phyloP scores from a whole-genome alignment of 176 grass and related monocot genomes.

The Aegilops bicornis region DNA sequence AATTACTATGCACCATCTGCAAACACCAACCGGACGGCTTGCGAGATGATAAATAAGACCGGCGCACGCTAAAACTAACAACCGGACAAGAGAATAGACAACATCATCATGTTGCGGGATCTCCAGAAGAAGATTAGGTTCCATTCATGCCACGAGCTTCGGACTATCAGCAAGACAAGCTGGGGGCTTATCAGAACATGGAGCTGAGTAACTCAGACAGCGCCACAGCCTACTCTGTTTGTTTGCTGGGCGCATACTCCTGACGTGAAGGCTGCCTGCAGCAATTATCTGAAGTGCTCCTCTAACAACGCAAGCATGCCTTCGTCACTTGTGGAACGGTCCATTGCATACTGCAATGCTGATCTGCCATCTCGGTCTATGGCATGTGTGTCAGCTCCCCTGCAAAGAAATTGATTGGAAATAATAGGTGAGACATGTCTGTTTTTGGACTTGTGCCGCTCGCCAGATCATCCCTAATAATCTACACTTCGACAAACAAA shows the following conservation, averaged over 20 bases:
- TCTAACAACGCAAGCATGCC: conserved; percentile 79
- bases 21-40: conserved; percentile 49
- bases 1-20: conserved; percentile 59
- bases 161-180: conserved; percentile 6
- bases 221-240: not conserved
- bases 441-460: not conserved
- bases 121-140: conserved; percentile 27
- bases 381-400: conserved; percentile 67
- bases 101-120: conserved; percentile 10
- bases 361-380: conserved; percentile 75
- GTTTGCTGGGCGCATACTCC: conserved; percentile 3
- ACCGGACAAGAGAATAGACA: not conserved
- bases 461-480: not conserved
- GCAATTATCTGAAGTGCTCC: conserved; percentile 67
- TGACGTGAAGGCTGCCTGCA: conserved; percentile 7
- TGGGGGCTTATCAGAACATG: not conserved
- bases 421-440: conserved; percentile 1
- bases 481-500: not conserved
- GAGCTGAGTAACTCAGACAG: conserved; percentile 5
- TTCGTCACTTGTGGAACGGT: conserved; percentile 63
- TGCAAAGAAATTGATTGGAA: conserved; percentile 35
- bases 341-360: conserved; percentile 78
- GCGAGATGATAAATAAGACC: conserved; percentile 43
- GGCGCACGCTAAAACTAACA: not conserved
- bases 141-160: conserved; percentile 18